A percentile compares a stretch with the other conserved stretches of the same genome.
phyloP scores from a whole-genome alignment of 2,329 filamentous ascomycete genomes.

The Penicillium brasilianum region DNA sequence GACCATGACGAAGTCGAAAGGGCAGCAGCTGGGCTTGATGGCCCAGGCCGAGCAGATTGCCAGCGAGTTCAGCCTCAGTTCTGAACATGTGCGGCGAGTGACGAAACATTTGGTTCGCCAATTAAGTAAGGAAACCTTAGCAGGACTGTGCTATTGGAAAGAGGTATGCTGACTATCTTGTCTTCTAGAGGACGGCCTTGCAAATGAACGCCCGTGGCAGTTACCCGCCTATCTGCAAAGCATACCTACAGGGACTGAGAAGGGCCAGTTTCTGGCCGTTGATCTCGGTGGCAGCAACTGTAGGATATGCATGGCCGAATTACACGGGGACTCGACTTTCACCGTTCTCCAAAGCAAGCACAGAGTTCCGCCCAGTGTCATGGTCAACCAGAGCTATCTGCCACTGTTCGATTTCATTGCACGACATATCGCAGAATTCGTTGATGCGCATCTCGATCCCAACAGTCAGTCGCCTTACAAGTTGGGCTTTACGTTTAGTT shows the following conservation, averaged over 20 bases:
- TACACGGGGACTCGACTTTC: slow-evolving; percentile 28
- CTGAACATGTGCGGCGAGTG: slow-evolving; percentile 3
- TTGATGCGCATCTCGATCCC: slow-evolving; percentile 8
- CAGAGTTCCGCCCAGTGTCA: slow-evolving; percentile 20
- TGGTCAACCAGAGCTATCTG: slow-evolving; percentile 23
- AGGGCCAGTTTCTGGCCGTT: slow-evolving; percentile 26
- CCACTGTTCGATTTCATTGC: slow-evolving; percentile 30
- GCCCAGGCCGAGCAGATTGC: slow-evolving; percentile 5
- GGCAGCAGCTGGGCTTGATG: neutral
- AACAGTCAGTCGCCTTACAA: slow-evolving; percentile 6
- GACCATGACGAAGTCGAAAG: neutral
- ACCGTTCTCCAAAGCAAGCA: slow-evolving; percentile 23
- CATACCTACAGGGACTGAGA: slow-evolving; percentile 26
- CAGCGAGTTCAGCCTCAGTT: neutral
- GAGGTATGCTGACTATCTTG: neutral
- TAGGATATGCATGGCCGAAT: slow-evolving; percentile 27
- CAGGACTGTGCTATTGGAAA: neutral
- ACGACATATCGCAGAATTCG: slow-evolving; percentile 19
- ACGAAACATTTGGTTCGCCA: slow-evolving; percentile 4
- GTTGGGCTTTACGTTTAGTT: slow-evolving; percentile 32
- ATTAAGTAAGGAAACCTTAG: neutral
- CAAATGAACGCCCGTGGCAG: slow-evolving; percentile 24
- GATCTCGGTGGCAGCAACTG: slow-evolving; percentile 32
- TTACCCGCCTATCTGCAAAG: slow-evolving; percentile 25
- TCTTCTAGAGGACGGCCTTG: slow-evolving; percentile 23